A percentile compares a stretch with the other conserved stretches of the same genome.
Conservation (phyloP, 805 yeast species). For the Wickerhamiella sorbophila region DNA sequence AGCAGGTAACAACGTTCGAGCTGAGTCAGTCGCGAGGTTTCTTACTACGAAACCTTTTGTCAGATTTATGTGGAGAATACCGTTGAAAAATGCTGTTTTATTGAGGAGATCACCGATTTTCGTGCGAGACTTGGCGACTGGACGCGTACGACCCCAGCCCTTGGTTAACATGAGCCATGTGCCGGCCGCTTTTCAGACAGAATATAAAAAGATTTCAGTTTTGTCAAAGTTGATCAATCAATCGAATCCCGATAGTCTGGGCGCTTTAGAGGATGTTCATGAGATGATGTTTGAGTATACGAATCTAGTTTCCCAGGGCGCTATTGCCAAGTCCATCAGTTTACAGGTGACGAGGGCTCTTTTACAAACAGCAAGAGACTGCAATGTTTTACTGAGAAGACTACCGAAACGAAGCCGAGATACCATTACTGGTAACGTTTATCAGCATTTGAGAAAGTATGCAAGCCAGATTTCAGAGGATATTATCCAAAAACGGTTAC, state of each 20-base stretch:
- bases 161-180: not conserved
- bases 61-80: not conserved
- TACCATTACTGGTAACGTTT: slow-evolving; percentile 3
- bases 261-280: slow-evolving; percentile 11
- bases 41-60: too few species aligned
- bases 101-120: too few species aligned
- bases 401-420: slow-evolving; percentile 8
- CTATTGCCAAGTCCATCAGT: slow-evolving; percentile 3
- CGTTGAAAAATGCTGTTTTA: not conserved
- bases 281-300: slow-evolving; percentile 15
- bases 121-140: too few species aligned
- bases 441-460: slow-evolving; percentile 3
- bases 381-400: slow-evolving; percentile 7
- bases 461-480: slow-evolving; percentile 11
- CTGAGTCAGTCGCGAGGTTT: too few species aligned
- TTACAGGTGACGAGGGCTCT: slow-evolving; percentile 10
- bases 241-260: slow-evolving; percentile 10
- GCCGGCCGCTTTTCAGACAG: not conserved
- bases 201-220: slow-evolving; percentile 5
- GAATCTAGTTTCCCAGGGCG: slow-evolving; percentile 3
- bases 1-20: not conserved
- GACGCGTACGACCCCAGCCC: too few species aligned
- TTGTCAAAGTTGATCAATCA: slow-evolving; percentile 17
- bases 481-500: slow-evolving; percentile 2
- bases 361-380: slow-evolving; percentile 15